A percentile compares a stretch with the other conserved stretches of the same genome.
Conservation (phyloP, 192 early-diverging fungal species). For the Oehlia diaphana region DNA sequence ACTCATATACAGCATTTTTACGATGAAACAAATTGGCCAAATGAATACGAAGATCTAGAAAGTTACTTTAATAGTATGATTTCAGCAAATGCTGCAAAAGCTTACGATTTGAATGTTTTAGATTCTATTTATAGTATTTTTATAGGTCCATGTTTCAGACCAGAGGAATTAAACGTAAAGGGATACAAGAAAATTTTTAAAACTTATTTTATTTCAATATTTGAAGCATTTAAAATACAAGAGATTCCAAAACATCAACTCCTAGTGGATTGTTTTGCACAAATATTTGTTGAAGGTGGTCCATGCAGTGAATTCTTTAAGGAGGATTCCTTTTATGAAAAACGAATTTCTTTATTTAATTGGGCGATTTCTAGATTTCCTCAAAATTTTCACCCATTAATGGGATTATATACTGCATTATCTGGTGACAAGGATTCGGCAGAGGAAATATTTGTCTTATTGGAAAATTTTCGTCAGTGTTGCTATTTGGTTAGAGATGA, state of each 20-base stretch:
- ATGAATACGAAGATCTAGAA: conserved; percentile 8
- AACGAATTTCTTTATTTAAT: conserved; percentile 27
- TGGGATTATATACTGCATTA: conserved; percentile 34
- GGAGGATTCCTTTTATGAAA: neutral
- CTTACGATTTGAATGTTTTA: neutral
- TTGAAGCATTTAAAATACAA: conserved; percentile 12
- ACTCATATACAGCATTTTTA: conserved; percentile 7
- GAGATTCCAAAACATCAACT: neutral
- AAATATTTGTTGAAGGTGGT: neutral
- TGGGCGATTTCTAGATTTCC: conserved; percentile 39
- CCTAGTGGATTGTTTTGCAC: conserved; percentile 11
- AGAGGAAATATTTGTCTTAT: conserved; percentile 29
- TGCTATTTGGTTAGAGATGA: conserved; percentile 21
- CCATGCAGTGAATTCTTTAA: conserved; percentile 2
- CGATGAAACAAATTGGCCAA: conserved; percentile 4
- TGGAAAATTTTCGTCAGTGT: conserved; percentile 33
- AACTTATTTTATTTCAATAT: conserved; percentile 10
- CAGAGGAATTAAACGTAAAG: conserved; percentile 1
- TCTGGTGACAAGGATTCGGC: conserved; percentile 36
- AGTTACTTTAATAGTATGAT: conserved; percentile 3
- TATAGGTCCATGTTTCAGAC: conserved; percentile 15
- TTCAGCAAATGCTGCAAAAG: neutral
- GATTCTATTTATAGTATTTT: neutral
- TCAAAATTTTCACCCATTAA: conserved; percentile 32
- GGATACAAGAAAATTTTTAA: conserved; percentile 11